Evolutionary conservation across 768 basidiomycete species (phyloP).

Genomic region (Mycena rosella): DNA sequence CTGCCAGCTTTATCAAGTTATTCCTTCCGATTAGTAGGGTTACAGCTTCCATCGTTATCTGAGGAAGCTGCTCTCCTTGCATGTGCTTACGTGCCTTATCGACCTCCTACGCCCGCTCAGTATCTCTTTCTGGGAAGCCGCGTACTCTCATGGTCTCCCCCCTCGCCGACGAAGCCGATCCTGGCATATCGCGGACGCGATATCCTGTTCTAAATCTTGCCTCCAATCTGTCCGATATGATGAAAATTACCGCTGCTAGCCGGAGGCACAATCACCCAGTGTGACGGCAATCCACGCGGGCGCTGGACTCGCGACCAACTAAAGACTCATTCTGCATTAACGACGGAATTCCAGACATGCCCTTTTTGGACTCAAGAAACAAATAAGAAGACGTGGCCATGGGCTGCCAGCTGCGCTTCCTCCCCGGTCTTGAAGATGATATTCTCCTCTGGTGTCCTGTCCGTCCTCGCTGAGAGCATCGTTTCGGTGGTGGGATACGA

Average conservation of each 20-base stretch:
- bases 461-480: constrained; percentile 27
- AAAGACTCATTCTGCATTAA: not conserved
- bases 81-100: constrained; percentile 30
- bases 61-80: too few relatives aligned
- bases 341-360: constrained; percentile 9
- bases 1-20: too few relatives aligned
- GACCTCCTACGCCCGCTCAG: too few relatives aligned
- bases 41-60: not conserved
- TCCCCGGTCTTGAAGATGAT: constrained; percentile 15
- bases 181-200: not conserved
- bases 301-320: constrained; percentile 1
- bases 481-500: constrained; percentile 30
- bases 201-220: not conserved
- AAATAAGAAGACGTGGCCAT: constrained; percentile 26
- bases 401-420: constrained; percentile 1
- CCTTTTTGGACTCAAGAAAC: constrained; percentile 20
- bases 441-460: constrained; percentile 30
- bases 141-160: constrained; percentile 17
- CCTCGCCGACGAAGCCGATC: not conserved
- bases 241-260: not conserved
- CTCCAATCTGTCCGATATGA: constrained; percentile 1
- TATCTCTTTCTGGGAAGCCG: constrained; percentile 15
- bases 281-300: constrained; percentile 32
- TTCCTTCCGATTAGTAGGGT: too few relatives aligned
- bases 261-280: constrained; percentile 11